Base-by-base conservation (phyloP, 2,329 filamentous ascomycete genomes). In the Fusarium sp. region DNA sequence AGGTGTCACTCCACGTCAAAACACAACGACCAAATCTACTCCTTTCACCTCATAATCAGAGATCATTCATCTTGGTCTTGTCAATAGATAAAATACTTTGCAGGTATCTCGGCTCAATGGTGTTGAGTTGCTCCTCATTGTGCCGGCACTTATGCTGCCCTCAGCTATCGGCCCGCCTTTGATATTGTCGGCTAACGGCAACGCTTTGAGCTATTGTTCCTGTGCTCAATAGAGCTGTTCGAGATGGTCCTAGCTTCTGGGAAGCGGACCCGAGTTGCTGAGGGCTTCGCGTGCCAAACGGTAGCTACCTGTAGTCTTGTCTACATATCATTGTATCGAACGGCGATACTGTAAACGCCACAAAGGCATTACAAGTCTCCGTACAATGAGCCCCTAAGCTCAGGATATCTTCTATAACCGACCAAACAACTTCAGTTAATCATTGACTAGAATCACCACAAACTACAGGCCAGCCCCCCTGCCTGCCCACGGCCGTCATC, bases 181-280 rank as follows among this genome's bases (percentile, higher is more conserved):
- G 69, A 71, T 70, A 70, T 70, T 70, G 39, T 24, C 38, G 39
- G 39, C 65, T 41, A 48, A 54, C 45, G 38, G 28, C 31, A 55
- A 59, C 54, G 15, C 20, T 26, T 33, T 47, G 33, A 17, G 31
- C 22, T 54, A 60, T 56, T 70, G 45, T 42, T 38, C 38, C 26
- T 66, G 14, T 20, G 33, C 28, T 36, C 49, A 66, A 55, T 52
- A 31, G 24, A 42, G 28, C 17, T 31, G 17, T 14, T 39, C 6
- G 18, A 35, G 31, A 20, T 33, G 28, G 28, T 12, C 45, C 58
- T 63, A 58, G 48, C 44, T 31, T 36, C 4, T 54, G 36, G 26
- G 22, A 54, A 38, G 33, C 22, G 35, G 20, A 18, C 7, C 33
- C 22, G 45, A 64, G 45, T 69, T 54, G 36, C 33, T 44, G 26